Percentiles rank a stretch among this genome's conserved stretches.
Conservation (phyloP, 257 asterid genomes). For the Solanum piurae region DNA sequence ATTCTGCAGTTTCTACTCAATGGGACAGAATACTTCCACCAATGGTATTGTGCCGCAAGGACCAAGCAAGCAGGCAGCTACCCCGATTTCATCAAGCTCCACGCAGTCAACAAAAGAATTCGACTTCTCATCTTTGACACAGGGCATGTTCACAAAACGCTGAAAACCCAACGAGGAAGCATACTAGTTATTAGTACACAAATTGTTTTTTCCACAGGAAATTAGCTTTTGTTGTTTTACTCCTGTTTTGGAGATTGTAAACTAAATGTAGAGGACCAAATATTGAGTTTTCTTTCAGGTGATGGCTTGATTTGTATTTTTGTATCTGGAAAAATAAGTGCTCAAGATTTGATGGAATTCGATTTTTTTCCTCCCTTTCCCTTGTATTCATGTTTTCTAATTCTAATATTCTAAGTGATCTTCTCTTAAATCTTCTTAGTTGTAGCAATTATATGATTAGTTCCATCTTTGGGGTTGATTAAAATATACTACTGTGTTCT, state of each 20-base stretch:
- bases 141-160: constrained; percentile 67
- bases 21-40: constrained; percentile 37
- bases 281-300: constrained; percentile 14
- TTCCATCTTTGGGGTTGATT: background rate
- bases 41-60: constrained; percentile 41
- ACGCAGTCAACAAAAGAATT: constrained; percentile 57
- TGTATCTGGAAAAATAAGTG: constrained; percentile 31
- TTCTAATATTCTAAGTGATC: background rate
- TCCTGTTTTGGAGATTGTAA: constrained; percentile 39
- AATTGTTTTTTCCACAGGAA: constrained; percentile 6
- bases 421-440: background rate
- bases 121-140: constrained; percentile 91
- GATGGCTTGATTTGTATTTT: constrained; percentile 18
- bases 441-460: background rate
- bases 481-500: background rate
- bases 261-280: constrained; percentile 32
- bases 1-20: constrained; percentile 41
- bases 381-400: background rate
- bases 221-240: constrained; percentile 19
- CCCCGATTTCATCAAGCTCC: constrained; percentile 40
- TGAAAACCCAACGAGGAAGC: constrained; percentile 10
- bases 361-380: background rate
- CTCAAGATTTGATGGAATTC: constrained; percentile 13
- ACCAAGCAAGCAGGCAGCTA: constrained; percentile 24
- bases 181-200: constrained; percentile 11